Evolutionary conservation across 371 early-diverging fungal genomes (phyloP), one percentile per base, ranked within the genome.

Genomic region (Amoeboaphelidium occidentale): DNA sequence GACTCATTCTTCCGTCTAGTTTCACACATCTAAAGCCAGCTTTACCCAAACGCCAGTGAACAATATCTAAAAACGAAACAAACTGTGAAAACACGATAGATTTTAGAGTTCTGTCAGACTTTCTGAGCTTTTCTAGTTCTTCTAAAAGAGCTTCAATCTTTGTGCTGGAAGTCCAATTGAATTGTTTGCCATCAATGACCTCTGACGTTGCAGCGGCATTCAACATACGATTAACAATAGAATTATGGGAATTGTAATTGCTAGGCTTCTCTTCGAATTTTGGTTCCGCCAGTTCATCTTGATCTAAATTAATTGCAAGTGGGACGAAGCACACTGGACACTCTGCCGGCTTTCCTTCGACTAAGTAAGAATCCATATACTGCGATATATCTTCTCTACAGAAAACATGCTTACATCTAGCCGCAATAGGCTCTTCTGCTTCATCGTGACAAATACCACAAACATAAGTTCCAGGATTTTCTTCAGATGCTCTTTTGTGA

Each of bases 131-230:
- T 12, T 73, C 73, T 6, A 93, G 69, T 49, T 90, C 87, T 61
- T 93, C 90, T 2, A 91, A 80, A 12, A 96, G 71, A 0, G 84
- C 90, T 62, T 81, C 86, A 51, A 88, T 88, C 59, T 88, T 88
- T 42, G 88, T 84, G 27, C 51, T 51, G 32, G 51, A 51, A 2
- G 27, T 44, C 59, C 60, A 62, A 13, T 49, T 53, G 0, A 17
- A 32, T 17, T 32, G 39, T 17, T 32, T n/a, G n/a, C n/a, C n/a
- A n/a, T n/a, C n/a, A n/a, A n/a, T n/a, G n/a, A n/a, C n/a, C n/a
- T n/a, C n/a, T n/a, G n/a, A n/a, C n/a, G n/a, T n/a, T n/a, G n/a
- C n/a, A n/a, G n/a, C n/a, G n/a, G n/a, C n/a, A n/a, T n/a, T n/a
- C n/a, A n/a, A n/a, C n/a, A n/a, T n/a, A n/a, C n/a, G n/a, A n/a